These are phyloP conservation scores for Symbiodinium natans DNA, from an alignment of 73 alveolate species.

Conservation along the genomic window DNA sequence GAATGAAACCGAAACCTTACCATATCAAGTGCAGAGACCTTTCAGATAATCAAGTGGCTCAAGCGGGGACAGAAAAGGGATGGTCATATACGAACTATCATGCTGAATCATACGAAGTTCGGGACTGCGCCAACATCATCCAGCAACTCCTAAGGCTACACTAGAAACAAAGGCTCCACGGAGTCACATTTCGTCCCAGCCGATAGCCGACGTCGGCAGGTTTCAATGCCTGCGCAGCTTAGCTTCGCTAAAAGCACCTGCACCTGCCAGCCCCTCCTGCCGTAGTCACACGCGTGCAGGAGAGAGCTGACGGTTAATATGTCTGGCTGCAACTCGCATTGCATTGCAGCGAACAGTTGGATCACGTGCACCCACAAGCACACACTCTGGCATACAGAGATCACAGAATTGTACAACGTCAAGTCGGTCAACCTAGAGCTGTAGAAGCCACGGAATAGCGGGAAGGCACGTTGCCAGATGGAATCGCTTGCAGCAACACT, in stretches of 20 bases:
- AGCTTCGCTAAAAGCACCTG: neutral
- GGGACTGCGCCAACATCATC: too few species aligned
- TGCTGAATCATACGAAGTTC: too few species aligned
- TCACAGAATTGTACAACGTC: neutral
- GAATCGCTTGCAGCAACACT: neutral
- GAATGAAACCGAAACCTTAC: too few species aligned
- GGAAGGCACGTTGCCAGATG: neutral
- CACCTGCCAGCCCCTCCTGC: neutral
- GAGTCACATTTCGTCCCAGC: too few species aligned
- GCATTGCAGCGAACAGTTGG: neutral
- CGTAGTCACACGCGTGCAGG: slow-evolving; percentile 11
- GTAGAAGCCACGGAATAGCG: neutral
- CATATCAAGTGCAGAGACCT: too few species aligned
- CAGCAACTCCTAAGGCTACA: too few species aligned
- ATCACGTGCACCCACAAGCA: neutral
- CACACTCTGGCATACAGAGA: neutral
- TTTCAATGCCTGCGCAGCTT: neutral
- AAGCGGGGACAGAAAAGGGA: too few species aligned
- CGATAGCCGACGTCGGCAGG: too few species aligned
- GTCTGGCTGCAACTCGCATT: neutral
- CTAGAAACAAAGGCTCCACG: too few species aligned
- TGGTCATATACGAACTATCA: too few species aligned
- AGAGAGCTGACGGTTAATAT: neutral
- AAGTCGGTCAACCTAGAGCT: neutral
- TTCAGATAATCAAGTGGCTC: too few species aligned